Conservation (phyloP, 441 rosid genomes). For the Pelargonium cotyledonis region DNA sequence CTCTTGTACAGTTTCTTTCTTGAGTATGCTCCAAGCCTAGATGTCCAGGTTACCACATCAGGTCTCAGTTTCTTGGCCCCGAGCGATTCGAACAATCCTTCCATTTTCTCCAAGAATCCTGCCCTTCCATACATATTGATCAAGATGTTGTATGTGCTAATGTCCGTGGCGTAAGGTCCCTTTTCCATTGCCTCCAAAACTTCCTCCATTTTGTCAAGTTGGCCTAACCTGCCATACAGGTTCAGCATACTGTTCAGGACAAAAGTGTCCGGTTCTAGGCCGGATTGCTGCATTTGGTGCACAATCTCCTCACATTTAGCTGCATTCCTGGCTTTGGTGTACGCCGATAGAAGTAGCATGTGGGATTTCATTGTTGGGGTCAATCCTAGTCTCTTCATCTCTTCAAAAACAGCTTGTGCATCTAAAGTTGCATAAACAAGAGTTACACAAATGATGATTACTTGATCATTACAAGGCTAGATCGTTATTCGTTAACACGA, state of each 20-base stretch:
- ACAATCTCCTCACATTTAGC: constrained; percentile 67
- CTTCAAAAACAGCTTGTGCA: constrained; percentile 71
- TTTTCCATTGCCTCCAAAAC: constrained; percentile 57
- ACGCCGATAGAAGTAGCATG: constrained; percentile 78
- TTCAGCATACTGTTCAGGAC: constrained; percentile 79
- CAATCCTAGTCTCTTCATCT: constrained; percentile 72
- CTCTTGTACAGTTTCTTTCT: constrained; percentile 63
- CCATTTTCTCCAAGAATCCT: constrained; percentile 66
- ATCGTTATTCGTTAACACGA: too few relatives aligned
- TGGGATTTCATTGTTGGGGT: constrained; percentile 87
- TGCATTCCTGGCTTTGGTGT: constrained; percentile 56
- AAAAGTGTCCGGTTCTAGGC: constrained; percentile 69
- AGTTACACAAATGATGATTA: not conserved
- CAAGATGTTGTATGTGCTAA: constrained; percentile 82
- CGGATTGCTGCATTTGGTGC: constrained; percentile 57
- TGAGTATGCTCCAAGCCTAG: constrained; percentile 66
- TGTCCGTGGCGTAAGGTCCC: constrained; percentile 47
- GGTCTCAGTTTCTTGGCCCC: constrained; percentile 39
- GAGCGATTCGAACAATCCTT: constrained; percentile 45
- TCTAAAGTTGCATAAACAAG: constrained; percentile 31
- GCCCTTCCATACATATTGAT: constrained; percentile 72
- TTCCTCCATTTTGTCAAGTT: constrained; percentile 68
- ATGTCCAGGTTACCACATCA: constrained; percentile 91
- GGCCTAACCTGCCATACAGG: constrained; percentile 72
- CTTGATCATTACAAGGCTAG: too few relatives aligned